These are phyloP conservation scores for Phytophthora agathidicida DNA, from an alignment of 352 stramenopile species.

Conservation along the genomic window DNA sequence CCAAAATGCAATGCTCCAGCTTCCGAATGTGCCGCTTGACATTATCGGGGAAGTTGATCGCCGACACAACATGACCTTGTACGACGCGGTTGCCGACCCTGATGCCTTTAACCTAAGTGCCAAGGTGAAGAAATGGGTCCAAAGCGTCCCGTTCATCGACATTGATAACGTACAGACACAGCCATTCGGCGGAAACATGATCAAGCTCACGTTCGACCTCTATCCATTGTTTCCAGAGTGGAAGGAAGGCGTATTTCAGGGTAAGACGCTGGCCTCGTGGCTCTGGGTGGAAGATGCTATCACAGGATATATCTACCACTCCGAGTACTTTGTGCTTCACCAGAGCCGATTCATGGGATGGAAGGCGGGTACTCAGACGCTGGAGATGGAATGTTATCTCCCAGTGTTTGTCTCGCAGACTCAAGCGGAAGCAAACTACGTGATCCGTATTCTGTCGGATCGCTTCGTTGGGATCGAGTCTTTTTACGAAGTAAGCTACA, in stretches of 20 bases:
- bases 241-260: constrained; percentile 64
- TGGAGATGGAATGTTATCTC: constrained; percentile 95
- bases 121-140: constrained; percentile 78
- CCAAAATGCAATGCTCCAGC: constrained; percentile 93
- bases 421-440: constrained; percentile 90
- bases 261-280: constrained; percentile 90
- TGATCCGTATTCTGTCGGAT: constrained; percentile 95
- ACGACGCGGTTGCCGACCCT: constrained; percentile 55
- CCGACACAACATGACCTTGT: constrained; percentile 66
- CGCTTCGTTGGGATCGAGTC: constrained; percentile 96
- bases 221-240: constrained; percentile 73
- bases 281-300: constrained; percentile 98
- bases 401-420: constrained; percentile 94
- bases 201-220: constrained; percentile 91
- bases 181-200: constrained; percentile 95
- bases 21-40: constrained; percentile 90
- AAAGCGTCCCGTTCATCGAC: constrained; percentile 71
- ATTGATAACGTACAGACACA: constrained; percentile 84
- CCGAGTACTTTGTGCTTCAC: constrained; percentile 89
- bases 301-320: constrained; percentile 94
- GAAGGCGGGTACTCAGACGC: constrained; percentile 65
- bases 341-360: constrained; percentile 76
- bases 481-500: constrained; percentile 78
- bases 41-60: constrained; percentile 87
- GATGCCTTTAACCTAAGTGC: constrained; percentile 45